These are phyloP conservation scores for Arthrobotrys sinensis DNA, from an alignment of 2,329 filamentous ascomycete genomes.

Conservation along the genomic window DNA sequence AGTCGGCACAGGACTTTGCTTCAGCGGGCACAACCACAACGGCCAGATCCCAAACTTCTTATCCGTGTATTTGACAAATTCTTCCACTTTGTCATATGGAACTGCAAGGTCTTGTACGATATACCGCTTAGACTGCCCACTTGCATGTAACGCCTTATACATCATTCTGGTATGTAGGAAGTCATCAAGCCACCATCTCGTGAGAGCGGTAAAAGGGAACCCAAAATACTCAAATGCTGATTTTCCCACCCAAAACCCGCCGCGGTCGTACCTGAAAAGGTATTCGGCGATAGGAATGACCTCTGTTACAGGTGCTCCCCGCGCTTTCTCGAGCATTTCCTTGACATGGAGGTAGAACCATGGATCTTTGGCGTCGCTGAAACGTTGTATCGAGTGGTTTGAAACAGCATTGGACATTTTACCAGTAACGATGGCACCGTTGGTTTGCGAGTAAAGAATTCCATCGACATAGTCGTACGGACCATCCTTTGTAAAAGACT, in stretches of 20 bases:
- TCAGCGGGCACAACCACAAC: slow-evolving; percentile 74
- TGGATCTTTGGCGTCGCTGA: slow-evolving; percentile 75
- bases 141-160: slow-evolving; percentile 77
- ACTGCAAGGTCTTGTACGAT: slow-evolving; percentile 61
- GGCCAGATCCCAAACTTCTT: slow-evolving; percentile 71
- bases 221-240: slow-evolving; percentile 77
- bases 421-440: slow-evolving; percentile 76
- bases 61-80: slow-evolving; percentile 69
- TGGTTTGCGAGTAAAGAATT: slow-evolving; percentile 74
- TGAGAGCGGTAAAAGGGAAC: slow-evolving; percentile 77
- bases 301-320: slow-evolving; percentile 67
- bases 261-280: slow-evolving; percentile 79
- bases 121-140: slow-evolving; percentile 71
- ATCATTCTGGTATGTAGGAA: slow-evolving; percentile 77
- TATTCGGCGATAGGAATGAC: slow-evolving; percentile 77
- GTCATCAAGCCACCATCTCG: slow-evolving; percentile 74
- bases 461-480: slow-evolving; percentile 78
- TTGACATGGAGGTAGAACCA: slow-evolving; percentile 82
- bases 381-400: slow-evolving; percentile 68
- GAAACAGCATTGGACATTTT: slow-evolving; percentile 72
- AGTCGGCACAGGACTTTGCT: slow-evolving; percentile 67
- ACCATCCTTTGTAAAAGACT: slow-evolving; percentile 70
- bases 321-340: slow-evolving; percentile 36
- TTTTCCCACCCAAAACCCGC: slow-evolving; percentile 79
- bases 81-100: slow-evolving; percentile 51